Evolutionary conservation across 2,329 filamentous ascomycete species (phyloP).

Genomic region (Arthrobotrys iridis): DNA sequence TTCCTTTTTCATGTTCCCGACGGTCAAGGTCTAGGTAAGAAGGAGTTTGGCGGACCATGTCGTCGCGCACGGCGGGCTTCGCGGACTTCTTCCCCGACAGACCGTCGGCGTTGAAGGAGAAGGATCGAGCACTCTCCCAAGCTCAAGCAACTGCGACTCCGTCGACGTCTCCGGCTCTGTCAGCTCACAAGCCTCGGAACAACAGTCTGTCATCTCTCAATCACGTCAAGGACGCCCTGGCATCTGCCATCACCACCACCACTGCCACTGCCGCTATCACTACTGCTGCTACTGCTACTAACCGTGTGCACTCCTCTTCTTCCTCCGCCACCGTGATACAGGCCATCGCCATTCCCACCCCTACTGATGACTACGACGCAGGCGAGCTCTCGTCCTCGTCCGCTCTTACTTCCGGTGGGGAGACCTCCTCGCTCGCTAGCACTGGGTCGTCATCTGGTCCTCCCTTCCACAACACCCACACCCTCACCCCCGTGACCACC

Average conservation of each 20-base stretch:
- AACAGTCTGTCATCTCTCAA: slow-evolving; percentile 70
- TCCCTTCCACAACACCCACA: slow-evolving; percentile 45
- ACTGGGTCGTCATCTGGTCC: slow-evolving; percentile 46
- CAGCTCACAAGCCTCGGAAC: slow-evolving; percentile 68
- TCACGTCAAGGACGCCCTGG: slow-evolving; percentile 60
- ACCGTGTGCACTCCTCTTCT: slow-evolving; percentile 60
- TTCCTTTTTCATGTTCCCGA: slow-evolving; percentile 18
- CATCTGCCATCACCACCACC: slow-evolving; percentile 56
- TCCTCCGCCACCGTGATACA: slow-evolving; percentile 34
- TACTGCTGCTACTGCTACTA: slow-evolving; percentile 58
- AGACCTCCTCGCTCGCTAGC: slow-evolving; percentile 51
- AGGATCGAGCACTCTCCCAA: slow-evolving; percentile 37
- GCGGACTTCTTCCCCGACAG: slow-evolving; percentile 86
- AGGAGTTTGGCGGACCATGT: slow-evolving; percentile 58
- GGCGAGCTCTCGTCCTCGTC: slow-evolving; percentile 34
- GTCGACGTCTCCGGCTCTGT: slow-evolving; percentile 59
- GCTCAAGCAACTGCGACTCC: neutral
- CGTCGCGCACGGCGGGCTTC: slow-evolving; percentile 71
- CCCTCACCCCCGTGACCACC: slow-evolving; percentile 52
- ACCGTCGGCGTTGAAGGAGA: slow-evolving; percentile 68
- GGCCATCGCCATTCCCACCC: slow-evolving; percentile 51
- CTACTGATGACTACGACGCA: slow-evolving; percentile 52
- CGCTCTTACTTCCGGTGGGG: slow-evolving; percentile 41
- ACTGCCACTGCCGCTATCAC: slow-evolving; percentile 54
- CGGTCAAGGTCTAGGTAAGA: slow-evolving; percentile 49